Evolutionary conservation across 805 yeast species (phyloP).

Genomic region (Saccharomycopsis malanga): DNA sequence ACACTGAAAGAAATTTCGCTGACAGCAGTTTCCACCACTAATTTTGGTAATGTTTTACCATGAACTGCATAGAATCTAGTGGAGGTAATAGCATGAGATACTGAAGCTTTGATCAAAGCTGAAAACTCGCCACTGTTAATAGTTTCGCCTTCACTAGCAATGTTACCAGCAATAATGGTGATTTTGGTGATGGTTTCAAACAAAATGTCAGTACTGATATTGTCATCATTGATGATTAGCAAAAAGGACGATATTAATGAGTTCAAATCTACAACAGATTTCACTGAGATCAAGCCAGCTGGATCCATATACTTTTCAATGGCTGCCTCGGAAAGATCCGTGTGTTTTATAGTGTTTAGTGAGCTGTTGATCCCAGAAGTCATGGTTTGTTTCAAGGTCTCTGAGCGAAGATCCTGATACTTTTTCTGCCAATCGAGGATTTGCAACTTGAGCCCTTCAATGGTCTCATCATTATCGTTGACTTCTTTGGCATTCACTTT

Average conservation of each 20-base stretch:
- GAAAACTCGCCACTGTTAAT: conserved; percentile 35
- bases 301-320: conserved; percentile 29
- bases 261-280: conserved; percentile 40
- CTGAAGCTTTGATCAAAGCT: conserved; percentile 51
- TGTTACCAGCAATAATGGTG: conserved; percentile 33
- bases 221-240: conserved; percentile 25
- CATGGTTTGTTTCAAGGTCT: conserved; percentile 26
- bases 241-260: conserved; percentile 33
- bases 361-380: not conserved
- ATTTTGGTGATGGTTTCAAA: conserved; percentile 48
- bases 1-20: conserved; percentile 64
- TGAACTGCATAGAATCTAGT: conserved; percentile 68
- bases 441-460: conserved; percentile 32
- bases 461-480: conserved; percentile 20
- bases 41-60: conserved; percentile 55
- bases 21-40: conserved; percentile 67
- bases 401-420: conserved; percentile 40
- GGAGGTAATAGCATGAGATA: conserved; percentile 69
- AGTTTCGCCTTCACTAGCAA: conserved; percentile 26
- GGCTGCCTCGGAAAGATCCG: conserved; percentile 26
- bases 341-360: conserved; percentile 18
- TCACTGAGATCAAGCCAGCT: conserved; percentile 41
- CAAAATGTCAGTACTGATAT: conserved; percentile 32
- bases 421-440: conserved; percentile 44
- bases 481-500: conserved; percentile 5